These are phyloP conservation scores for Scedosporium minutisporum DNA, from an alignment of 2,329 filamentous ascomycete genomes.

Conservation along the genomic window DNA sequence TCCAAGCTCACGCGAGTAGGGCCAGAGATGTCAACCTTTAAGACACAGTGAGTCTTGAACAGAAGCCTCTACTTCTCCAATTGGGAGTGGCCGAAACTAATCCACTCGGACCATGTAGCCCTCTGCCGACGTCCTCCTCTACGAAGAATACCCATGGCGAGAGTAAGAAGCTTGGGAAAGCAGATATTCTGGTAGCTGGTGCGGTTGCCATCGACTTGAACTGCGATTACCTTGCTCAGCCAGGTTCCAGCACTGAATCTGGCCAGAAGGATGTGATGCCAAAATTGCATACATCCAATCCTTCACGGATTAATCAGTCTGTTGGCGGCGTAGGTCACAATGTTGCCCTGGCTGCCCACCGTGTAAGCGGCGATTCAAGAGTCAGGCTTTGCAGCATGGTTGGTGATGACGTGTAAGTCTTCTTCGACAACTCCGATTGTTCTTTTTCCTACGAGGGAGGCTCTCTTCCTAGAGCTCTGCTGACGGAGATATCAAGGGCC, in stretches of 20 bases:
- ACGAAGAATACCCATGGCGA: slow-evolving; percentile 1
- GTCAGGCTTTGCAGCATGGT: slow-evolving; percentile 74
- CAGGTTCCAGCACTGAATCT: slow-evolving; percentile 10
- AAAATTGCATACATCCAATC: slow-evolving; percentile 73
- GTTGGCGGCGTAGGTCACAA: slow-evolving; percentile 90
- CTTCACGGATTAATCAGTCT: slow-evolving; percentile 67
- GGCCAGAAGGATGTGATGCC: slow-evolving; percentile 26
- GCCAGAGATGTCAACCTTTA: not conserved
- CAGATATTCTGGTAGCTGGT: slow-evolving; percentile 79
- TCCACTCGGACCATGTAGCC: not conserved
- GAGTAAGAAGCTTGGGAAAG: slow-evolving; percentile 11
- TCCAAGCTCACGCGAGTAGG: slow-evolving; percentile 17
- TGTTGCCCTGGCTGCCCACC: slow-evolving; percentile 74
- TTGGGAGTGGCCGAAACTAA: not conserved
- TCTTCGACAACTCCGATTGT: not conserved
- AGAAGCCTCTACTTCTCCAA: too few species aligned
- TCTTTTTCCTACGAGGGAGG: not conserved
- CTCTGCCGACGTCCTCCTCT: not conserved
- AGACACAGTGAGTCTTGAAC: not conserved
- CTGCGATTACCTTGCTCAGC: slow-evolving; percentile 56
- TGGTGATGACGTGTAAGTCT: slow-evolving; percentile 61
- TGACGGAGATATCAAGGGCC: slow-evolving; percentile 34
- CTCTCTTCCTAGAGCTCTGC: not conserved
- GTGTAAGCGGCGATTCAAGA: slow-evolving; percentile 46
- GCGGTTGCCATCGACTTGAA: slow-evolving; percentile 80